phyloP scores from a whole-genome alignment of 2,329 filamentous ascomycete genomes.

The Capronia epimyces region DNA sequence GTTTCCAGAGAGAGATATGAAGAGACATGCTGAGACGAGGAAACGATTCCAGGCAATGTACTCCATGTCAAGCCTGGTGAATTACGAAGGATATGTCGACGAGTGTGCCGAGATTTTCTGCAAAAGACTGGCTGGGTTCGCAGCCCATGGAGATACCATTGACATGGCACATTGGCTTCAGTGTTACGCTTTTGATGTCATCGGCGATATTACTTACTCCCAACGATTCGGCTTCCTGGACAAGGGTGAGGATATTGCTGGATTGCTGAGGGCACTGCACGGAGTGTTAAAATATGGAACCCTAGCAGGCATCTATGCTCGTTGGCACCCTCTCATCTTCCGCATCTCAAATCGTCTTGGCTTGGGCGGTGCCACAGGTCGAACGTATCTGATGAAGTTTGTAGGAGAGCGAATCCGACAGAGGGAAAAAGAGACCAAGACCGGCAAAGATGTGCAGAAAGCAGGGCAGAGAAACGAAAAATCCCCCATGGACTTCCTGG shows the following conservation, averaged over 20 bases:
- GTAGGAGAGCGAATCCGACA: conserved; percentile 33
- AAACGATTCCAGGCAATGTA: conserved; percentile 44
- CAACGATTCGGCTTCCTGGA: conserved; percentile 72
- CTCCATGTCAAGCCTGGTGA: conserved; percentile 45
- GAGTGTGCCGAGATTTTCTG: conserved; percentile 43
- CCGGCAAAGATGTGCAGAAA: conserved; percentile 13
- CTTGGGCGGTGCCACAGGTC: conserved; percentile 32
- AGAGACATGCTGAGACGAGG: conserved; percentile 68
- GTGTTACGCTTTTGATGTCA: conserved; percentile 77
- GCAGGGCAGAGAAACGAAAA: conserved; percentile 13
- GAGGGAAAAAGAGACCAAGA: conserved; percentile 27
- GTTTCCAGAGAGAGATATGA: conserved; percentile 69
- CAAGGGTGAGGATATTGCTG: conserved; percentile 65
- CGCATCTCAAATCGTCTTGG: conserved; percentile 31
- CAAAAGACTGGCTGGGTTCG: conserved; percentile 37
- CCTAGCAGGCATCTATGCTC: conserved; percentile 41
- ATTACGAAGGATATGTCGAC: conserved; percentile 49
- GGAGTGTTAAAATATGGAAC: conserved; percentile 36
- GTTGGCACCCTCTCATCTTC: conserved; percentile 37
- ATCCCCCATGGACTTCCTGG: conserved; percentile 38
- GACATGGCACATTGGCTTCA: conserved; percentile 58
- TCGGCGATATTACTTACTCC: conserved; percentile 39
- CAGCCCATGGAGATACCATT: conserved; percentile 30
- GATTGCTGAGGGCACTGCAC: conserved; percentile 34
- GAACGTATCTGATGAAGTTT: conserved; percentile 34